Conservation (phyloP, 441 rosid species). For the Codiaeum variegatum region DNA sequence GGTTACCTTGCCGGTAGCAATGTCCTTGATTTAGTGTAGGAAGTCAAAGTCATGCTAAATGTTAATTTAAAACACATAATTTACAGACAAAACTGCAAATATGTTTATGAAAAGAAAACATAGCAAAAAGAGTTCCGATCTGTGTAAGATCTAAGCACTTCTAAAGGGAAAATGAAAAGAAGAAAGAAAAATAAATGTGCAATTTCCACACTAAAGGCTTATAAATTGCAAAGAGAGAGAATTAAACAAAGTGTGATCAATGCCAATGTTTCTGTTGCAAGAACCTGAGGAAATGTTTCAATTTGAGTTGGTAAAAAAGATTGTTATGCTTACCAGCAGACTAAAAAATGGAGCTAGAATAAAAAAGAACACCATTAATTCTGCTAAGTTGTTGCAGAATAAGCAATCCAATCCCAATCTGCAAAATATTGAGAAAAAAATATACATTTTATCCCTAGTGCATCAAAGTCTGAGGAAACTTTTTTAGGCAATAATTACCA, state of each 20-base stretch:
- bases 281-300: not conserved
- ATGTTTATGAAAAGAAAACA: not conserved
- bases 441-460: not conserved
- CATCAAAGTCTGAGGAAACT: not conserved
- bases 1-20: no score
- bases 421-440: constrained; percentile 25
- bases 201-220: not conserved
- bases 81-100: not conserved
- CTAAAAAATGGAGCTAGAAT: constrained; percentile 70
- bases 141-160: not conserved
- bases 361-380: constrained; percentile 75
- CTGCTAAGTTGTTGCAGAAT: constrained; percentile 76
- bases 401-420: constrained; percentile 85
- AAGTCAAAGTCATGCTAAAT: no score
- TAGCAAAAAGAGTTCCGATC: not conserved
- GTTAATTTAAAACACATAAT: no score
- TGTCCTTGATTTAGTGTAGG: no score
- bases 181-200: not conserved
- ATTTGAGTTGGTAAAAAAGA: constrained; percentile 9
- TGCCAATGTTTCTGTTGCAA: constrained; percentile 9
- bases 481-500: constrained; percentile 39
- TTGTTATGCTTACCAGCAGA: constrained; percentile 52
- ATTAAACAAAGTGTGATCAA: not conserved
- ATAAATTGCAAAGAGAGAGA: not conserved
- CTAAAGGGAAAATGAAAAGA: not conserved